phyloP scores from a whole-genome alignment of 2,329 filamentous ascomycete species.

The Neoascochyta sp. region DNA sequence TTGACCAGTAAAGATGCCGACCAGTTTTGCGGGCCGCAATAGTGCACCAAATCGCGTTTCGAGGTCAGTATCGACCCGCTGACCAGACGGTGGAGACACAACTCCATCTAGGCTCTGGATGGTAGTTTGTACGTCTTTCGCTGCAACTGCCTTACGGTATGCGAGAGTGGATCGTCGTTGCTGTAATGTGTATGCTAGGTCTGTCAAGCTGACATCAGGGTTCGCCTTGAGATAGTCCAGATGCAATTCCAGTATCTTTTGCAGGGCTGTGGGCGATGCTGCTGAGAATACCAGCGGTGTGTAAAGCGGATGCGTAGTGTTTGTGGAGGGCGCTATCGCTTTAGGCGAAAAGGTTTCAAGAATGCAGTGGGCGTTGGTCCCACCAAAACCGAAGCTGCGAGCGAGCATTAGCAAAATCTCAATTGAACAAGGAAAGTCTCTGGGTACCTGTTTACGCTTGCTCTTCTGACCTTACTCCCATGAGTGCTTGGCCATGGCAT shows the following conservation, averaged over 20 bases:
- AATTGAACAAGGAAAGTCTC: too few species aligned
- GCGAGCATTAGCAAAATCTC: too few species aligned
- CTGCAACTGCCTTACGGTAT: not conserved
- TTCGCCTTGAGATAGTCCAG: not conserved
- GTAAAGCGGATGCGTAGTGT: not conserved
- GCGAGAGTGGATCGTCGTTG: conserved; percentile 1
- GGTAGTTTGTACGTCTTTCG: not conserved
- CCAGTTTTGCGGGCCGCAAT: too few species aligned
- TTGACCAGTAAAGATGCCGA: conserved; percentile 27
- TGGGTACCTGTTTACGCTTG: conserved; percentile 13
- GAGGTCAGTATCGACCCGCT: too few species aligned
- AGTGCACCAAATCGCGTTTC: too few species aligned
- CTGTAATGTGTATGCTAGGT: conserved; percentile 2
- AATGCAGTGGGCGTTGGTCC: conserved; percentile 23
- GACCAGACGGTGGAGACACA: too few species aligned
- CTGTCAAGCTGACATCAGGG: not conserved
- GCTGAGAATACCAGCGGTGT: conserved; percentile 7
- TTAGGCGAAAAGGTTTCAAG: conserved; percentile 9
- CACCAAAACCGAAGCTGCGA: conserved; percentile 23
- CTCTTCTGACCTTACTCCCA: conserved; percentile 1
- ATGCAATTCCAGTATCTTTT: not conserved
- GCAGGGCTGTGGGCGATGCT: conserved; percentile 1
- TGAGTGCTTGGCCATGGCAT: conserved; percentile 15
- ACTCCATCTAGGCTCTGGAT: too few species aligned
- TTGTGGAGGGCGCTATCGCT: not conserved